A percentile compares a stretch with the other conserved stretches of the same genome.
These are phyloP conservation scores for Hanseniaspora jakobsenii DNA, from an alignment of 805 yeast species.

Conservation along the genomic window DNA sequence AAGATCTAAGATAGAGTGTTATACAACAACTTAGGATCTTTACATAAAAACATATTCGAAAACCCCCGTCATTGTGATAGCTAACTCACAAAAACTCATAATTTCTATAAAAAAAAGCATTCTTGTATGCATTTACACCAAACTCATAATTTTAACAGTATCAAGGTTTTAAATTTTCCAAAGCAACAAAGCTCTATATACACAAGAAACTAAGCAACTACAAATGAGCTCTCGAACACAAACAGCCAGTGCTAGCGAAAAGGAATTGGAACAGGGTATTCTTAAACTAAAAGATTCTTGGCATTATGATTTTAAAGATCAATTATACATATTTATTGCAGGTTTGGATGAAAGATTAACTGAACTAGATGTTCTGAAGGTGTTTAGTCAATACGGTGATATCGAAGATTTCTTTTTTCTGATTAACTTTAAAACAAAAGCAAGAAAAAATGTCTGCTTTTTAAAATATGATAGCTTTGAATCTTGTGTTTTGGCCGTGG, in stretches of 20 bases:
- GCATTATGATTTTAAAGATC: conserved; percentile 74
- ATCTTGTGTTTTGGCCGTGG: conserved; percentile 75
- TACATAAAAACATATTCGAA: too few species aligned
- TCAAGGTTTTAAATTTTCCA: too few species aligned
- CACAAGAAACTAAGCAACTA: background rate
- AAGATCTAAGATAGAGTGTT: too few species aligned
- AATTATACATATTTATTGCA: conserved; percentile 70
- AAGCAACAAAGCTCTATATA: background rate
- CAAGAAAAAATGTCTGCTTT: conserved; percentile 65
- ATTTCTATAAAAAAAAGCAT: too few species aligned
- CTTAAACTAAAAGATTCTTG: conserved; percentile 56
- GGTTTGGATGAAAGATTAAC: conserved; percentile 50
- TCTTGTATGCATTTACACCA: too few species aligned
- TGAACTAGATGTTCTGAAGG: conserved; percentile 62
- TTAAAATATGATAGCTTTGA: conserved; percentile 71
- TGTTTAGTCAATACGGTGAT: conserved; percentile 82
- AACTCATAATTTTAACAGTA: too few species aligned
- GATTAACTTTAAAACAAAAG: conserved; percentile 54
- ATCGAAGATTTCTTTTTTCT: conserved; percentile 65
- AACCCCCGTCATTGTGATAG: too few species aligned
- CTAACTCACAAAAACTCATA: too few species aligned
- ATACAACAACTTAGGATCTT: too few species aligned
- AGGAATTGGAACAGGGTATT: conserved; percentile 52
- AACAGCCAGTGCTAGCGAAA: conserved; percentile 34
- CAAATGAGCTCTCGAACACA: background rate